These are phyloP conservation scores for Peltaster fructicola DNA, from an alignment of 2,329 filamentous ascomycete species.

Conservation along the genomic window DNA sequence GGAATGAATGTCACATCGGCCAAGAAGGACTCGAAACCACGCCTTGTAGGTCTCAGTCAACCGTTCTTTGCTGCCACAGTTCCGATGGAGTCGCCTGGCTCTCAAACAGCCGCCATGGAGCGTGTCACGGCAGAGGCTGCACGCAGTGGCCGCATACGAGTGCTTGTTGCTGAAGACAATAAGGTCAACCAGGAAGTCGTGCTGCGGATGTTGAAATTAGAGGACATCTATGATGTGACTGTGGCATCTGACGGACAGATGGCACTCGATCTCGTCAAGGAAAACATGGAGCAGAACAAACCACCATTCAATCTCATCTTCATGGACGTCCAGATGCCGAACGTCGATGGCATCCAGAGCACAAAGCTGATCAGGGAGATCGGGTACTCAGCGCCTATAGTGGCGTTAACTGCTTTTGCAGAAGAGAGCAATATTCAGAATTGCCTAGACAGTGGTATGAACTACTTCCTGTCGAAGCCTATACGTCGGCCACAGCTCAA, in stretches of 20 bases:
- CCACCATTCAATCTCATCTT: constrained; percentile 73
- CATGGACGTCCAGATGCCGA: constrained; percentile 92
- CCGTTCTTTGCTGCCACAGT: constrained; percentile 51
- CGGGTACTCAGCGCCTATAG: constrained; percentile 75
- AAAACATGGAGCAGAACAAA: constrained; percentile 51
- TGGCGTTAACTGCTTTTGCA: constrained; percentile 76
- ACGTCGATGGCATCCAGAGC: constrained; percentile 73
- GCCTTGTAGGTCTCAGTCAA: constrained; percentile 63
- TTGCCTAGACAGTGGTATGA: constrained; percentile 72
- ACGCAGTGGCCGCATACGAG: constrained; percentile 46
- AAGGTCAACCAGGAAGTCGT: constrained; percentile 43
- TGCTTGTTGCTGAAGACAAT: constrained; percentile 73
- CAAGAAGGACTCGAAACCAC: constrained; percentile 53
- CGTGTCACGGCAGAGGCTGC: constrained; percentile 45
- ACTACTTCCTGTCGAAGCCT: constrained; percentile 61
- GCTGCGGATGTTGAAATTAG: constrained; percentile 52
- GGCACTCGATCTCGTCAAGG: constrained; percentile 71
- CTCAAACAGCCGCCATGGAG: constrained; percentile 48
- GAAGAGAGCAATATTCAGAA: constrained; percentile 59
- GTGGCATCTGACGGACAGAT: constrained; percentile 51
- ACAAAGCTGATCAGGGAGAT: constrained; percentile 71
- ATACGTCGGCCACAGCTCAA: constrained; percentile 74
- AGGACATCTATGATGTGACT: constrained; percentile 71
- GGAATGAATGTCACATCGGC: no score
- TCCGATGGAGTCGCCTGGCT: constrained; percentile 34